These are phyloP conservation scores for Mediolabrus comicus DNA, from an alignment of 108 stramenopile species.

Conservation along the genomic window DNA sequence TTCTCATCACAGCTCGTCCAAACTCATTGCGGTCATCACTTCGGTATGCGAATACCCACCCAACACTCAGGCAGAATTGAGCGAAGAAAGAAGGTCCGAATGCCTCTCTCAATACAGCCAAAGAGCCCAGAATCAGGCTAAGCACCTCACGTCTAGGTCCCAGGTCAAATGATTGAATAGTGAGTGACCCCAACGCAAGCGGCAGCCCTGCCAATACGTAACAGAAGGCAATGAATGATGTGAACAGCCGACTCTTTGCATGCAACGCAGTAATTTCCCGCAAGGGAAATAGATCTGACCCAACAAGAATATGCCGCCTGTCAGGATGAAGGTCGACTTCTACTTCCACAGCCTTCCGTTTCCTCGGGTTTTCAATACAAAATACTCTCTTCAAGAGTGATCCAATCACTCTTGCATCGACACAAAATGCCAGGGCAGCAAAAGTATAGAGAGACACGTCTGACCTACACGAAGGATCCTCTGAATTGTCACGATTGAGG, in stretches of 20 bases:
- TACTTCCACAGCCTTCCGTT: slow-evolving; percentile 19
- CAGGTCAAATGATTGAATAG: slow-evolving; percentile 15
- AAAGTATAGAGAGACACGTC: slow-evolving; percentile 5
- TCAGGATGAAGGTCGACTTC: slow-evolving; percentile 41
- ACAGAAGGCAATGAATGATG: slow-evolving; percentile 14
- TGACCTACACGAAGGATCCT: slow-evolving; percentile 9
- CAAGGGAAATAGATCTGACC: slow-evolving; percentile 9
- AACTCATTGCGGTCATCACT: slow-evolving; percentile 27
- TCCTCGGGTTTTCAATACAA: slow-evolving; percentile 16
- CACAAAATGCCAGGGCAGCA: slow-evolving; percentile 1
- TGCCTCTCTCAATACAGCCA: slow-evolving; percentile 35
- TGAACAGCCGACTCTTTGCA: neutral
- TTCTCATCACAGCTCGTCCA: slow-evolving; percentile 24
- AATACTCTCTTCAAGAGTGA: slow-evolving; percentile 16
- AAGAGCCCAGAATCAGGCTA: slow-evolving; percentile 5
- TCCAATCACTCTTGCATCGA: slow-evolving; percentile 14
- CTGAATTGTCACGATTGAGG: neutral
- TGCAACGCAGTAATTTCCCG: slow-evolving; percentile 9
- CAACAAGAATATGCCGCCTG: slow-evolving; percentile 13
- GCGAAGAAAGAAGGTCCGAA: slow-evolving; percentile 21
- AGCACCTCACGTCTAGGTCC: neutral
- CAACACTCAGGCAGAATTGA: slow-evolving; percentile 7
- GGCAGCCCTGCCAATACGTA: slow-evolving; percentile 30
- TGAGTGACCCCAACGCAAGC: slow-evolving; percentile 16
- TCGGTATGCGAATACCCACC: slow-evolving; percentile 16